These are phyloP conservation scores for Diaporthe helianthi DNA, from an alignment of 2,329 filamentous ascomycete species.

Conservation along the genomic window DNA sequence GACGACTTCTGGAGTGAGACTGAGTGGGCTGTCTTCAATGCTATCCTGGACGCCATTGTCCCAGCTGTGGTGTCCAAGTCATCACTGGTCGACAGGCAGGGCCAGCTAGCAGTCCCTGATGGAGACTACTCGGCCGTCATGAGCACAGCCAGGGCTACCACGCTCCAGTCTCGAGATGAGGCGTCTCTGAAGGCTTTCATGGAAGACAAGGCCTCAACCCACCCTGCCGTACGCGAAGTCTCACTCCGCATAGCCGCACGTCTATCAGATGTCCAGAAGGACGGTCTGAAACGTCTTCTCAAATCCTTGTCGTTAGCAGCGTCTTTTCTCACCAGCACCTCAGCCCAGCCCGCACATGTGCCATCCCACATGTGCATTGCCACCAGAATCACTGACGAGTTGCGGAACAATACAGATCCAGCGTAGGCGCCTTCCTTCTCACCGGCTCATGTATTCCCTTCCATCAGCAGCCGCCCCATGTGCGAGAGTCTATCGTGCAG, in stretches of 20 bases:
- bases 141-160: constrained; percentile 44
- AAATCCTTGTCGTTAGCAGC: constrained; percentile 49
- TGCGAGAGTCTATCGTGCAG: constrained; percentile 68
- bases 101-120: constrained; percentile 55
- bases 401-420: constrained; percentile 55
- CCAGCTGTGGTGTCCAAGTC: constrained; percentile 61
- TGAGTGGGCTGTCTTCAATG: constrained; percentile 62
- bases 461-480: constrained; percentile 63
- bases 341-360: too few species aligned
- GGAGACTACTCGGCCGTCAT: constrained; percentile 58
- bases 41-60: constrained; percentile 65
- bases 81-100: constrained; percentile 46
- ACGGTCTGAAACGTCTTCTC: constrained; percentile 49
- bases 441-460: constrained; percentile 73
- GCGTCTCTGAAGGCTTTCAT: constrained; percentile 61
- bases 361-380: too few species aligned
- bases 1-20: constrained; percentile 51
- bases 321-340: not conserved
- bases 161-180: constrained; percentile 49
- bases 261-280: constrained; percentile 44
- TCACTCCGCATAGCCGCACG: constrained; percentile 52
- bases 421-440: constrained; percentile 67
- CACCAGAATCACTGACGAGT: not conserved
- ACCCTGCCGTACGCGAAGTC: constrained; percentile 59
- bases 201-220: constrained; percentile 56